Percentiles rank a stretch among this genome's conserved stretches.
Conservation (phyloP, 139 green algal genomes). For the Chloropicon primus region DNA sequence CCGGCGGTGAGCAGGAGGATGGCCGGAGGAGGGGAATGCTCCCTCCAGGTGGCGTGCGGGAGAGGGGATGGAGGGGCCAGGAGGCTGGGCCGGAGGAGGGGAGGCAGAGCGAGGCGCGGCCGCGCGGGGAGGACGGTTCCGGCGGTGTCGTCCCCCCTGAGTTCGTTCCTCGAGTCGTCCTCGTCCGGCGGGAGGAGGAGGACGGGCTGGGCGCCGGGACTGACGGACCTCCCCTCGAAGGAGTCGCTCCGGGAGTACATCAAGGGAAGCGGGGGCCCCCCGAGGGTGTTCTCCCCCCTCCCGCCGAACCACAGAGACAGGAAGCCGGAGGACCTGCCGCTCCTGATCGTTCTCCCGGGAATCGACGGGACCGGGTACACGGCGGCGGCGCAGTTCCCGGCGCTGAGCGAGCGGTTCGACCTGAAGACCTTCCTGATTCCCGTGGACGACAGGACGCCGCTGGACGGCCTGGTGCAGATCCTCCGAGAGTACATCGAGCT, state of each 20-base stretch:
- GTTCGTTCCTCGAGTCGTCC: too few species aligned
- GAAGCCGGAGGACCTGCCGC: neutral
- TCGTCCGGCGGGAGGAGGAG: neutral
- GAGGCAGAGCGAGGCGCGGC: too few species aligned
- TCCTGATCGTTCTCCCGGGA: constrained; percentile 17
- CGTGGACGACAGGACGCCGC: constrained; percentile 44
- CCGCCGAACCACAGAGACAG: neutral
- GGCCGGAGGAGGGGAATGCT: too few species aligned
- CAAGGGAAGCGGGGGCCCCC: neutral
- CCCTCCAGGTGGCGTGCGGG: too few species aligned
- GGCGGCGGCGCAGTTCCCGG: constrained; percentile 57
- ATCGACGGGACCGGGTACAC: constrained; percentile 66
- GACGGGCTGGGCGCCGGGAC: neutral
- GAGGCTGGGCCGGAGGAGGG: too few species aligned
- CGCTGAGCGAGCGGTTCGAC: constrained; percentile 49
- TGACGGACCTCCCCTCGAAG: neutral
- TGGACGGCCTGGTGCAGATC: constrained; percentile 38
- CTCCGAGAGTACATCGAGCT: constrained; percentile 23
- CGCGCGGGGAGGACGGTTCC: neutral
- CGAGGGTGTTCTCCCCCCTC: neutral
- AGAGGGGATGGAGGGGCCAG: too few species aligned
- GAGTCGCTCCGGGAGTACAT: neutral
- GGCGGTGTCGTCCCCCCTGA: neutral
- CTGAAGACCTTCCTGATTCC: constrained; percentile 48
- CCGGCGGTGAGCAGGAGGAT: too few species aligned